These are phyloP conservation scores for Senna siamea DNA, from an alignment of 306 rosid genomes.

Conservation along the genomic window DNA sequence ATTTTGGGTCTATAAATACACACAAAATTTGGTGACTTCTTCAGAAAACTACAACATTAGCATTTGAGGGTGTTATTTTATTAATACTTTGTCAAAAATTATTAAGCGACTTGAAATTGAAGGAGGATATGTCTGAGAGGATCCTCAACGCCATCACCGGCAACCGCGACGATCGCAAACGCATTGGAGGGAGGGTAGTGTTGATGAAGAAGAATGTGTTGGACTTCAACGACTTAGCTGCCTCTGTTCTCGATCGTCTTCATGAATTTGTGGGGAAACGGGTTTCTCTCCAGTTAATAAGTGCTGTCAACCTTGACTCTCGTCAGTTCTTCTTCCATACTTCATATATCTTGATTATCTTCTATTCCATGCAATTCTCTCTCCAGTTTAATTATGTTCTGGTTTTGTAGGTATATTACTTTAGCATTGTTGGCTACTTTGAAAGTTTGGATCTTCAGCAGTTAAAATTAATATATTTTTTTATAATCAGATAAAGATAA, in stretches of 20 bases:
- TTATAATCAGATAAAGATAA: too few species aligned
- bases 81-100: too few species aligned
- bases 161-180: not conserved
- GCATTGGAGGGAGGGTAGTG: constrained; percentile 64
- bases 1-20: constrained; percentile 13
- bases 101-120: too few species aligned
- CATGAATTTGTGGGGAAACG: constrained; percentile 61
- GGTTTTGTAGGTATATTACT: too few species aligned
- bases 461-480: too few species aligned
- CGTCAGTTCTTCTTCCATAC: constrained; percentile 42
- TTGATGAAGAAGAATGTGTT: constrained; percentile 77
- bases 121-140: constrained; percentile 42
- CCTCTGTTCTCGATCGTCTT: constrained; percentile 55
- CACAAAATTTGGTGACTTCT: not conserved
- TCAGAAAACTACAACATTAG: too few species aligned
- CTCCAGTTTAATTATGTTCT: not conserved
- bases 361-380: not conserved
- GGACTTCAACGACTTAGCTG: constrained; percentile 69
- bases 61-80: too few species aligned
- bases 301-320: constrained; percentile 54
- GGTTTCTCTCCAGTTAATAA: constrained; percentile 64
- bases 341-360: too few species aligned
- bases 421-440: too few species aligned
- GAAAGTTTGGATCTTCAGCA: too few species aligned
- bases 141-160: constrained; percentile 9